Evolutionary conservation across 2,329 filamentous ascomycete genomes (phyloP).

Genomic region (Trichoderma atroviride): DNA sequence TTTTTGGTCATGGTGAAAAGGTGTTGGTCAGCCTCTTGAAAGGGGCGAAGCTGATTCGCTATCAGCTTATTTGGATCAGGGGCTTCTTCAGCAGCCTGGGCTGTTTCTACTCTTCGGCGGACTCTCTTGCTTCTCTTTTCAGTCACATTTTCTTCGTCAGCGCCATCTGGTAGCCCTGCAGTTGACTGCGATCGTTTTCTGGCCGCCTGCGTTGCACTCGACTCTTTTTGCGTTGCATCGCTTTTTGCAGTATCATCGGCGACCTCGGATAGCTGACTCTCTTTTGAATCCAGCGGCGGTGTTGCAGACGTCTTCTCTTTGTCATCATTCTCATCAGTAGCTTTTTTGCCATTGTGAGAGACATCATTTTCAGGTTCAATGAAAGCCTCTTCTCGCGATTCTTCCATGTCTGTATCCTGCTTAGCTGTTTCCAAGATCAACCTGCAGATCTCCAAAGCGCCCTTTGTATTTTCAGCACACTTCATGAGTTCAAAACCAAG

Average conservation of each 20-base stretch:
- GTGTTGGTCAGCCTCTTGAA: slow-evolving; percentile 58
- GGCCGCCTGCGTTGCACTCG: slow-evolving; percentile 46
- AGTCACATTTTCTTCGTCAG: slow-evolving; percentile 59
- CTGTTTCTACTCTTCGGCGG: slow-evolving; percentile 55
- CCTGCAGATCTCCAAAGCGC: slow-evolving; percentile 38
- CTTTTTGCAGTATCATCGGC: slow-evolving; percentile 35
- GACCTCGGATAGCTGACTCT: slow-evolving; percentile 32
- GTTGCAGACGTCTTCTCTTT: slow-evolving; percentile 18
- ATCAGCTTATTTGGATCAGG: slow-evolving; percentile 56
- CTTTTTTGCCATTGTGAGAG: slow-evolving; percentile 19
- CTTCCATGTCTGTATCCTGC: slow-evolving; percentile 35
- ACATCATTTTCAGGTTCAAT: slow-evolving; percentile 24
- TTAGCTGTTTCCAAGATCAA: slow-evolving; percentile 34
- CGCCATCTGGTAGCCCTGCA: slow-evolving; percentile 59
- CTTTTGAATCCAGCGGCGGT: slow-evolving; percentile 28
- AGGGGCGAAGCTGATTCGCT: slow-evolving; percentile 58
- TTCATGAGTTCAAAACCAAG: slow-evolving; percentile 41
- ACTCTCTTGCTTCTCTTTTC: slow-evolving; percentile 69
- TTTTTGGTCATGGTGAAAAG: slow-evolving; percentile 59
- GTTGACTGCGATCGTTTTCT: slow-evolving; percentile 65
- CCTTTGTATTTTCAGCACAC: slow-evolving; percentile 36
- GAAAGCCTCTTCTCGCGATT: slow-evolving; percentile 27
- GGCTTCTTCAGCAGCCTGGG: slow-evolving; percentile 55
- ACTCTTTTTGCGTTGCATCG: slow-evolving; percentile 39
- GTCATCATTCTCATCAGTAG: slow-evolving; percentile 4